Evolutionary conservation across 2,329 filamentous ascomycete species (phyloP).

Genomic region (Fusarium beomiforme): DNA sequence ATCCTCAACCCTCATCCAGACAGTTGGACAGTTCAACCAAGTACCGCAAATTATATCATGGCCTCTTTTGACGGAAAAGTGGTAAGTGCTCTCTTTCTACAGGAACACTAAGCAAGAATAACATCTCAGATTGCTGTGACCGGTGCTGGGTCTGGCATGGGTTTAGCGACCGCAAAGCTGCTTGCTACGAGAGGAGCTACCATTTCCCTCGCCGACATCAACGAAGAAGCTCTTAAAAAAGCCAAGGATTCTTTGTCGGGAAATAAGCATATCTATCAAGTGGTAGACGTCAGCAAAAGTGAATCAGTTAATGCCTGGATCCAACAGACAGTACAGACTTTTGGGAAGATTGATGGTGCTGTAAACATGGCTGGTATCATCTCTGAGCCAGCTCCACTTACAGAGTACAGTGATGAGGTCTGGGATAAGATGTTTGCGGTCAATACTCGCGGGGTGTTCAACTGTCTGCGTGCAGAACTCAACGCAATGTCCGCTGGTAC

Average conservation of each 20-base stretch:
- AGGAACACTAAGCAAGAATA: not conserved
- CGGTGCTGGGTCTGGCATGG: slow-evolving; percentile 36
- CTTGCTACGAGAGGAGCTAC: slow-evolving; percentile 31
- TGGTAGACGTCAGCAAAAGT: slow-evolving; percentile 25
- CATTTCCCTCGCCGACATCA: slow-evolving; percentile 34
- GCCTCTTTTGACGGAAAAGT: slow-evolving; percentile 1
- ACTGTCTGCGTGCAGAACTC: slow-evolving; percentile 61
- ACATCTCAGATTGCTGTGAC: slow-evolving; percentile 26
- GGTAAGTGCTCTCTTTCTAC: not conserved
- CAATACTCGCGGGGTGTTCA: slow-evolving; percentile 59
- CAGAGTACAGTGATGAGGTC: slow-evolving; percentile 51
- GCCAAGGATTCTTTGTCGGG: not conserved
- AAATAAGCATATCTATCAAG: not conserved
- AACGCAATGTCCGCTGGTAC: slow-evolving; percentile 44
- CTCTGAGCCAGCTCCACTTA: slow-evolving; percentile 22
- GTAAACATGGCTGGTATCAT: slow-evolving; percentile 51
- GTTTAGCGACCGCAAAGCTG: slow-evolving; percentile 34
- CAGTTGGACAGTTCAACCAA: no score
- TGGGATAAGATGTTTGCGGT: slow-evolving; percentile 56
- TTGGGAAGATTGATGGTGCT: slow-evolving; percentile 53
- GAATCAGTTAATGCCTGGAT: slow-evolving; percentile 41
- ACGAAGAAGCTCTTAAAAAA: slow-evolving; percentile 12
- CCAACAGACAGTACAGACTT: slow-evolving; percentile 45
- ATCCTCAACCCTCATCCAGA: no score
- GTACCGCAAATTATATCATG: not conserved